Evolutionary conservation across 768 basidiomycete genomes (phyloP), one percentile per base, ranked within the genome.

Genomic region (Trametes villosa): DNA sequence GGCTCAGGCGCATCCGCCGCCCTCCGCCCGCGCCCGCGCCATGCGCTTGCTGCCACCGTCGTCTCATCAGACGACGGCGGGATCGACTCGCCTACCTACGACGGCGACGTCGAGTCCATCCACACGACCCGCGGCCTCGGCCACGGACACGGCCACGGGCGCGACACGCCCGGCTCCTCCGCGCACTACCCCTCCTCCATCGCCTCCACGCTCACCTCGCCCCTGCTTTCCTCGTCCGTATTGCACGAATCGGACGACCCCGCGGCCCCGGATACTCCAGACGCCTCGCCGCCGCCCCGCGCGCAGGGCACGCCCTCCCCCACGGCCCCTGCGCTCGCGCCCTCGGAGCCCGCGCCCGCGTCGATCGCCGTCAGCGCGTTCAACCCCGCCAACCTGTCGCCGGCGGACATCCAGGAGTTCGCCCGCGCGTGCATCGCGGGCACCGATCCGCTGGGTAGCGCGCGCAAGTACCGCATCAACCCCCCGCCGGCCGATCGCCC

Each of bases 51-150:
- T 45, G 58, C 66, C 40, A 41, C 63, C 46, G 48, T 67, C 60
- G 72, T 88, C 59, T 86, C 85, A 20, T 89, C 91, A 65, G 87
- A 86, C 41, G 87, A 92, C 67, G 88, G 86, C 42, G 87, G 91
- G 54, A 82, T 89, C 9, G 92, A 94, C 71, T 92, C 89, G 0
- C 92, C 92, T 9, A 94, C 92, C 0, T 94, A 95, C 73, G 93
- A 95, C 69, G 93, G 93, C 57, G 93, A 95, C 74, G 81, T 95
- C 57, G 93, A 94, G 71, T 89, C 86, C 45, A 87, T 85, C 66
- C 86, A 87, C 1, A 88, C 86, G 9, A 84, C 81, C 24, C 80
- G 84, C 48, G 74, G 59, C 70, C 74, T 52, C 59, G 74, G 62
- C 66, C 36, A 38, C 48, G 74, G 59, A 70, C 74, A 50, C 59